phyloP scores from a whole-genome alignment of 495 filamentous ascomycete genomes.

The Xylaria palmicola region DNA sequence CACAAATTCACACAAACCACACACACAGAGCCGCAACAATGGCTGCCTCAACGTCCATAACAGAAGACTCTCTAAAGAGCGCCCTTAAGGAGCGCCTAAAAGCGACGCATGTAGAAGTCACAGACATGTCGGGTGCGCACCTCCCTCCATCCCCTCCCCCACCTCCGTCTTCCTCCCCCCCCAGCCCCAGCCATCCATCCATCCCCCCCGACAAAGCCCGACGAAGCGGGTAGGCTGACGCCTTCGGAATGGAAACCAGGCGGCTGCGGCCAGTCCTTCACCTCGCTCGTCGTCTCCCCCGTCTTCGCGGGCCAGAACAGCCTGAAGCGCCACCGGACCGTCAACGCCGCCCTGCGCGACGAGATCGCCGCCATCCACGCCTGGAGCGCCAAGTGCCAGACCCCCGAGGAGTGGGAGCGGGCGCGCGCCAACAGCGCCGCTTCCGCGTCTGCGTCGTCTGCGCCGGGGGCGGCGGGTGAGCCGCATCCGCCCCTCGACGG shows the following conservation, averaged over 20 bases:
- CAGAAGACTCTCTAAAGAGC: constrained; percentile 62
- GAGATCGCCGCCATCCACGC: constrained; percentile 96
- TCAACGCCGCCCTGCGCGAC: constrained; percentile 82
- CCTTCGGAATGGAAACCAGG: too few relatives aligned
- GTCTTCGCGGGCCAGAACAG: constrained; percentile 84
- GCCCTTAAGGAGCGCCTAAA: constrained; percentile 72
- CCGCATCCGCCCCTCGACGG: constrained; percentile 41
- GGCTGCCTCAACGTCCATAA: constrained; percentile 58
- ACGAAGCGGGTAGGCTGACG: too few relatives aligned
- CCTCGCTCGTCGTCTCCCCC: constrained; percentile 85
- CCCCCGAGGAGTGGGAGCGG: constrained; percentile 88
- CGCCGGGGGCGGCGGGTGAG: constrained; percentile 14
- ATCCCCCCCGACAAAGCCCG: background rate
- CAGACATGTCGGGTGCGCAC: constrained; percentile 82
- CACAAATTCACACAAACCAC: constrained; percentile 18
- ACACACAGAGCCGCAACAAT: constrained; percentile 41
- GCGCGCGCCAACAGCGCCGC: constrained; percentile 44
- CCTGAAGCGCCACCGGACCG: constrained; percentile 83
- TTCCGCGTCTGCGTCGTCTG: background rate
- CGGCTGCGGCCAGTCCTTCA: constrained; percentile 94
- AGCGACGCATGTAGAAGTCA: constrained; percentile 84
- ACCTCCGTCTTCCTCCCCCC: background rate
- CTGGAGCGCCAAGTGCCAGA: constrained; percentile 97
- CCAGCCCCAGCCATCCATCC: background rate
- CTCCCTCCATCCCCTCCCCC: background rate